Evolutionary conservation across 371 early-diverging fungal genomes (phyloP), one percentile per base, ranked within the genome.

Genomic region (Mucor racemosus): DNA sequence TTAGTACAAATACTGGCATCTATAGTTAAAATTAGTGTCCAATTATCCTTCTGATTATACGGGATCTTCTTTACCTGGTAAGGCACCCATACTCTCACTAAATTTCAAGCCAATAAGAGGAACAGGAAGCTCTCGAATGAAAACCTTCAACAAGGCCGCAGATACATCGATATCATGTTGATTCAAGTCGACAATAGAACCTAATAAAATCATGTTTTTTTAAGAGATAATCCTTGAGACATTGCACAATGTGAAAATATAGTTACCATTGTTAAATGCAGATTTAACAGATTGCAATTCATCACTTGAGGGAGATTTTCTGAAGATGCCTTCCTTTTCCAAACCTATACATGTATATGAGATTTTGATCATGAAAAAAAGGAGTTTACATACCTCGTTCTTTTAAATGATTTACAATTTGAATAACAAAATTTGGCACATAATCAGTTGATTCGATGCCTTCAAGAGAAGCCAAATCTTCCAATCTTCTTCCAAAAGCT

Each of bases 271-370:
- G 67, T 97, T 89, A 69, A 91, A 93, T 0, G 81, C 84, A 19
- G 81, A 78, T 61, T 92, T 91, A 19, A 90, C 91, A 9, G 83
- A 82, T 21, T 68, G 72, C 19, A 84, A 58, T 60, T 84, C 79
- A 39, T 77, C 79, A 48, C 79, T 79, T 0, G 79, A 82, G 5
- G 98, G 95, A 17, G 95, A 95, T 42, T 94, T 86, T 33, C 98
- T 80, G 66, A 97, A 97, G 7, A 97, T 70, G 11, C 98, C 98
- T 71, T 97, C 96, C 34, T 89, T 86, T 19, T 88, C 83, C 62
- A 95, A 71, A 0, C 94, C 94, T 89, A 70, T 14, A 26, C 26
- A 26, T 26, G 15, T 54, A 44, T 7, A 36, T 4, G 7, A 55
- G 31, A 13, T 5, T 50, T n/a, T 17, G 1, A 26, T 26, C 3